Conservation (phyloP, 441 rosid genomes). For the Euphorbia neoarborescens region DNA sequence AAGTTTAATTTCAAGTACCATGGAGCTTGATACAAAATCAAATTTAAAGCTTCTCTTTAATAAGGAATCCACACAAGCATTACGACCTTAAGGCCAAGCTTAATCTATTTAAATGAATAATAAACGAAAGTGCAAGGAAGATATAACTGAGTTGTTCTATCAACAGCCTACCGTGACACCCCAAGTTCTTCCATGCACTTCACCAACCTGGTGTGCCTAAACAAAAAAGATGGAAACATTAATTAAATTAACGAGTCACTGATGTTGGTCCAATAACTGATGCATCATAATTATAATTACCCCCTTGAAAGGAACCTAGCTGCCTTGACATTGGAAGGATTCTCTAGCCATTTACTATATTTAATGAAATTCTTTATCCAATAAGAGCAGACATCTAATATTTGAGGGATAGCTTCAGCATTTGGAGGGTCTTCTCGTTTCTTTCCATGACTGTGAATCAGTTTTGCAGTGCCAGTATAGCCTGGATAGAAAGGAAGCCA, state of each 20-base stretch:
- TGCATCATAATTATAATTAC: constrained; percentile 33
- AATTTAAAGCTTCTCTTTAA: constrained; percentile 1
- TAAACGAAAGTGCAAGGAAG: background rate
- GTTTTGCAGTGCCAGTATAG: constrained; percentile 31
- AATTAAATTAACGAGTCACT: constrained; percentile 14
- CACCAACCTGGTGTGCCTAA: constrained; percentile 70
- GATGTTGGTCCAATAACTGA: constrained; percentile 8
- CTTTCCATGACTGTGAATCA: constrained; percentile 53
- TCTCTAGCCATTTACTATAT: constrained; percentile 90
- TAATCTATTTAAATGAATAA: background rate
- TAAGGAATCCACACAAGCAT: background rate
- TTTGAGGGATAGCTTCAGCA: constrained; percentile 63
- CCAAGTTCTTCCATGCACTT: constrained; percentile 68
- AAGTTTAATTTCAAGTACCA: background rate
- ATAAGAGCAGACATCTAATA: constrained; percentile 72
- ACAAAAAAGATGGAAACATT: constrained; percentile 19
- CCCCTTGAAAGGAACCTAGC: constrained; percentile 79
- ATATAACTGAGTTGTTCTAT: constrained; percentile 3
- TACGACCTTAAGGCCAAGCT: background rate
- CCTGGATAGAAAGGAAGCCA: constrained; percentile 92
- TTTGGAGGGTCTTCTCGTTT: constrained; percentile 65
- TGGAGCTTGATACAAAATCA: background rate
- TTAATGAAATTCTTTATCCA: constrained; percentile 95
- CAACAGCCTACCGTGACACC: constrained; percentile 50
- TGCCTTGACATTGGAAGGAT: constrained; percentile 80